These are phyloP conservation scores for Nothophoma quercina DNA, from an alignment of 2,329 filamentous ascomycete species.

Conservation along the genomic window DNA sequence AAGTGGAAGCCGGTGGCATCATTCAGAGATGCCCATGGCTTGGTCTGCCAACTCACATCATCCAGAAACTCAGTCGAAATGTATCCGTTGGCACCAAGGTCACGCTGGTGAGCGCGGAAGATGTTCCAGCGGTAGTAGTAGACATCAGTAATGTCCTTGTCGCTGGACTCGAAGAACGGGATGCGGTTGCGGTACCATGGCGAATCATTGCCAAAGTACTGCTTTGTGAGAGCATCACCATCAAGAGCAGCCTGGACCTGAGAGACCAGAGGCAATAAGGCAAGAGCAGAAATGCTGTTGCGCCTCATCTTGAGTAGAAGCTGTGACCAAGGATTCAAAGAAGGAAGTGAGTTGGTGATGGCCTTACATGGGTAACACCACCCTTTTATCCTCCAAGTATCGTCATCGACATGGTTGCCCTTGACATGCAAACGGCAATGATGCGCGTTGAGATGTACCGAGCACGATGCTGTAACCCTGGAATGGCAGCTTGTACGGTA, in stretches of 20 bases:
- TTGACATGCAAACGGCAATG: conserved; percentile 5
- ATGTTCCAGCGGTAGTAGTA: conserved; percentile 58
- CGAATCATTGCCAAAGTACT: conserved; percentile 53
- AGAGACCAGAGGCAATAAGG: conserved; percentile 1
- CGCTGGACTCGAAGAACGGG: conserved; percentile 52
- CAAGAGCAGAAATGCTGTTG: conserved; percentile 4
- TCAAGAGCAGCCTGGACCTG: conserved; percentile 30
- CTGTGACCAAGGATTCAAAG: neutral
- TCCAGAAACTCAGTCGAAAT: conserved; percentile 57
- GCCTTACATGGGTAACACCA: neutral
- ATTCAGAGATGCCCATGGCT: conserved; percentile 54
- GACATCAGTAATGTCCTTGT: conserved; percentile 50
- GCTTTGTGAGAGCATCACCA: conserved; percentile 31
- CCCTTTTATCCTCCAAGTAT: neutral
- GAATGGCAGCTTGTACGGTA: conserved; percentile 3
- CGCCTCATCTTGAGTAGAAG: neutral
- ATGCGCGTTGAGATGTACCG: conserved; percentile 3
- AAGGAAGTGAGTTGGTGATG: neutral
- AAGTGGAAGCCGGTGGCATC: conserved; percentile 56
- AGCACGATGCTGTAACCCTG: neutral
- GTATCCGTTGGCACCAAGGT: conserved; percentile 52
- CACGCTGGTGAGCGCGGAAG: conserved; percentile 55
- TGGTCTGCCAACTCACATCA: conserved; percentile 54
- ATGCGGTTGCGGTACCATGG: conserved; percentile 52
- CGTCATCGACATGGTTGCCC: neutral